Conservation (phyloP, 2,329 filamentous ascomycete species). For the Colletotrichum endophyticum region DNA sequence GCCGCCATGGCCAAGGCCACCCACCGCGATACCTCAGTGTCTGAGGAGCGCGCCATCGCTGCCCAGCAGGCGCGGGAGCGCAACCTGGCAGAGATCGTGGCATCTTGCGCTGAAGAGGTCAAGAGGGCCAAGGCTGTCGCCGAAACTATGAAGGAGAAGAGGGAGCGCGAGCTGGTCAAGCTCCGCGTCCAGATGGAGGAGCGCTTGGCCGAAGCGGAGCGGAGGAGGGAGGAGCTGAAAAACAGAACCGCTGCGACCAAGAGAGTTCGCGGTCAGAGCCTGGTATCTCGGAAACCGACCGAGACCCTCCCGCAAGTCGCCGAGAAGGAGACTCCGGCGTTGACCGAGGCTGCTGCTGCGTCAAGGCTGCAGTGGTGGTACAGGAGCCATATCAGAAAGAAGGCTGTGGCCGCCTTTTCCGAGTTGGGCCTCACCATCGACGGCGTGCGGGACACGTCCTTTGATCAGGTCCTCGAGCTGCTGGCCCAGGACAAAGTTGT, state of each 20-base stretch:
- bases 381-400: conserved; percentile 63
- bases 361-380: conserved; percentile 73
- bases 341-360: conserved; percentile 67
- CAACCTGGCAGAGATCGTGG: conserved; percentile 81
- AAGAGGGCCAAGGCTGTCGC: conserved; percentile 83
- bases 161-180: conserved; percentile 74
- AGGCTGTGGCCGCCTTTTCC: conserved; percentile 68
- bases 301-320: conserved; percentile 53
- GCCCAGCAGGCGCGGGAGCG: conserved; percentile 80
- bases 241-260: conserved; percentile 54
- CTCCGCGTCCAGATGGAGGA: conserved; percentile 80
- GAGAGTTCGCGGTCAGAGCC: conserved; percentile 59
- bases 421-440: conserved; percentile 73
- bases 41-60: conserved; percentile 78
- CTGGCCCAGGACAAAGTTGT: conserved; percentile 72
- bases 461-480: conserved; percentile 75
- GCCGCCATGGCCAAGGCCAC: conserved; percentile 77
- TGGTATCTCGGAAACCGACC: conserved; percentile 54
- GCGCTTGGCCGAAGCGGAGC: conserved; percentile 78
- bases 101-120: conserved; percentile 82
- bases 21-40: conserved; percentile 66
- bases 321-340: conserved; percentile 44
- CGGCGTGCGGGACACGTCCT: conserved; percentile 70
- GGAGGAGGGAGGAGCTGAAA: conserved; percentile 68
- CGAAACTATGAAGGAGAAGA: conserved; percentile 80